Evolutionary conservation across 164 flowering plant species (phyloP), one percentile per base, ranked within the genome.

Genomic region (Akebia trifoliata): DNA sequence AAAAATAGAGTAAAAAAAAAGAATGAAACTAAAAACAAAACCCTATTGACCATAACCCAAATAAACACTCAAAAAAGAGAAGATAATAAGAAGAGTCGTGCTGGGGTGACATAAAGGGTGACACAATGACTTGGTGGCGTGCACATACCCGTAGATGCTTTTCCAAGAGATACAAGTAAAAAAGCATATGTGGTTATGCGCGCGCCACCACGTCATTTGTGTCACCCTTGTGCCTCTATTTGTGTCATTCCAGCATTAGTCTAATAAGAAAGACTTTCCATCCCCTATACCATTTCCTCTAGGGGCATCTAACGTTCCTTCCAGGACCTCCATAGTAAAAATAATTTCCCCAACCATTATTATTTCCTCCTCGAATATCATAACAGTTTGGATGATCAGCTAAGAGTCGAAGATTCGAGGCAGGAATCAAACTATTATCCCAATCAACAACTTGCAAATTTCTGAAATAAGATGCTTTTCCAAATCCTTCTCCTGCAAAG

Each of bases 301-400:
- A 91, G 26, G 89, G 92, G 69, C 98, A 92, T 61, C 72, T 85
- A 17, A 77, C 68, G 68, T 81, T 92, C 53, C 86, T 79, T 50
- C 98, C 98, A 22, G 98, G 98, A 35, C 98, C 98, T 48, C 98
- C 98, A 74, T 89, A 92, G 59, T 92, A 92, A 60, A 92, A 83
- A 54, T 82, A 92, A 67, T 74, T 75, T 3, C 97, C 98, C 98
- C 98, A 92, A 20, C 71, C 94, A 61, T 63, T 72, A 53, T 80
- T 92, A 44, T 22, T 74, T 5, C 97, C 94, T 35, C 77, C 83
- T 65, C 66, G 73, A 7, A 92, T 85, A 57, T 85, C 83, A 63
- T 92, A 92, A 52, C 98, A 92, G 50, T 64, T 78, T 4, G 97
- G 72, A 62, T 83, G 98, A 71, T 92, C 97, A 49, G 96, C 95